Percentiles rank a stretch among this genome's conserved stretches.
Evolutionary conservation across 2,329 filamentous ascomycete species (phyloP).

Genomic region (Geosmithia morbida): DNA sequence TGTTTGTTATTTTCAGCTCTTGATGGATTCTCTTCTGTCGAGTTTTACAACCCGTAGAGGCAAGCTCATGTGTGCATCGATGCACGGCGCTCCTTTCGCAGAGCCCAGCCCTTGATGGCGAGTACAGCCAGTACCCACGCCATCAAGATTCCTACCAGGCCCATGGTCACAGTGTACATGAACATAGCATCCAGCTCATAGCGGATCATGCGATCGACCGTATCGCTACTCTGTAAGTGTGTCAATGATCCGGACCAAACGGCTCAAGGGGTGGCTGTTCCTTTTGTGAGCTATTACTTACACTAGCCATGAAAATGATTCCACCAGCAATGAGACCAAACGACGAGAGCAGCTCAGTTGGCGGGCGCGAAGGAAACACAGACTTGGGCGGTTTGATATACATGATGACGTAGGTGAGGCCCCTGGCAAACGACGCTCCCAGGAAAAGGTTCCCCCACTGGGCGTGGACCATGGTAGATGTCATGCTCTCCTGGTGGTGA

Average conservation of each 20-base stretch:
- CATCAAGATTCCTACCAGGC: conserved; percentile 70
- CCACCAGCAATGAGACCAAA: conserved; percentile 85
- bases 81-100: conserved; percentile 25
- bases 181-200: conserved; percentile 83
- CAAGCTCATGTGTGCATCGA: background rate
- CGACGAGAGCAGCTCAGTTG: conserved; percentile 73
- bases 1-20: background rate
- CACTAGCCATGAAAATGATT: conserved; percentile 83
- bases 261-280: conserved; percentile 1
- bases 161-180: conserved; percentile 78
- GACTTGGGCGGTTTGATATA: conserved; percentile 74
- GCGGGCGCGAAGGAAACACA: conserved; percentile 67
- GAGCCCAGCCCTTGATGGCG: conserved; percentile 78
- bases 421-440: conserved; percentile 65
- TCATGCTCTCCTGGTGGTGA: conserved; percentile 71
- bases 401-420: conserved; percentile 63
- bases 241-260: conserved; percentile 4
- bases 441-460: conserved; percentile 85
- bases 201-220: conserved; percentile 60
- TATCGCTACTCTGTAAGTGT: conserved; percentile 49
- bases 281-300: conserved; percentile 29
- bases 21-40: background rate
- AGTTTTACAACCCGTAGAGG: background rate
- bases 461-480: conserved; percentile 82
- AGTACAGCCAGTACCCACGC: conserved; percentile 67